Evolutionary conservation across 106 monocot species (phyloP).

Genomic region (Dendrobium chrysotoxum): DNA sequence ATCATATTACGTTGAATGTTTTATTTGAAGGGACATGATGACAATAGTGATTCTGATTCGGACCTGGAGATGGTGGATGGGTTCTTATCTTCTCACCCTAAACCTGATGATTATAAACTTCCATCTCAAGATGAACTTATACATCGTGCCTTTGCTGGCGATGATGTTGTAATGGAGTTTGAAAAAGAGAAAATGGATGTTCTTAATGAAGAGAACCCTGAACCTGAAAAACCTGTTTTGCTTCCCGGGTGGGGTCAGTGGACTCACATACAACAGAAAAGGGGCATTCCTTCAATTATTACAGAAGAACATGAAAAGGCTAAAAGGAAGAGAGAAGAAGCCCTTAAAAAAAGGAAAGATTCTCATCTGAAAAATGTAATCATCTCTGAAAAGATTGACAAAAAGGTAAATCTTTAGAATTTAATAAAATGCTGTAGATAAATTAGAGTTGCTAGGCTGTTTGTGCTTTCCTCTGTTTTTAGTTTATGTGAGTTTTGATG

Average conservation of each 20-base stretch:
- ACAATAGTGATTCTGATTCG: slow-evolving; percentile 57
- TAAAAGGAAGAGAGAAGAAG: slow-evolving; percentile 81
- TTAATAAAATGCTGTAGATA: neutral
- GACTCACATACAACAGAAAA: slow-evolving; percentile 80
- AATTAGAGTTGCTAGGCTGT: neutral
- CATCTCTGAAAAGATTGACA: slow-evolving; percentile 81
- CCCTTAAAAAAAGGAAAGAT: slow-evolving; percentile 86
- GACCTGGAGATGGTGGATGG: slow-evolving; percentile 86
- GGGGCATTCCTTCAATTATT: slow-evolving; percentile 81
- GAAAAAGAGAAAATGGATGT: slow-evolving; percentile 72
- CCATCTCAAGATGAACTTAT: slow-evolving; percentile 72
- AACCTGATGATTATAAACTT: slow-evolving; percentile 44
- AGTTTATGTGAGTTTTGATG: neutral
- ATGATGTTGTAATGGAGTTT: slow-evolving; percentile 88
- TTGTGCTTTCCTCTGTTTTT: neutral
- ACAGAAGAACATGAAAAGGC: slow-evolving; percentile 72
- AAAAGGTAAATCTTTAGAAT: slow-evolving; percentile 36
- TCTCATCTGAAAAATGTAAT: slow-evolving; percentile 82
- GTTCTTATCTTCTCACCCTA: slow-evolving; percentile 26
- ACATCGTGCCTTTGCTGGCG: slow-evolving; percentile 73
- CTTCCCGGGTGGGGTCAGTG: slow-evolving; percentile 99
- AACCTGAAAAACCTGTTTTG: slow-evolving; percentile 86
- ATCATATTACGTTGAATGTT: neutral
- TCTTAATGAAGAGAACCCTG: slow-evolving; percentile 81
- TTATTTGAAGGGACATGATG: slow-evolving; percentile 31